These are phyloP conservation scores for Syzygium grande DNA, from an alignment of 345 rosid genomes.

Conservation along the genomic window DNA sequence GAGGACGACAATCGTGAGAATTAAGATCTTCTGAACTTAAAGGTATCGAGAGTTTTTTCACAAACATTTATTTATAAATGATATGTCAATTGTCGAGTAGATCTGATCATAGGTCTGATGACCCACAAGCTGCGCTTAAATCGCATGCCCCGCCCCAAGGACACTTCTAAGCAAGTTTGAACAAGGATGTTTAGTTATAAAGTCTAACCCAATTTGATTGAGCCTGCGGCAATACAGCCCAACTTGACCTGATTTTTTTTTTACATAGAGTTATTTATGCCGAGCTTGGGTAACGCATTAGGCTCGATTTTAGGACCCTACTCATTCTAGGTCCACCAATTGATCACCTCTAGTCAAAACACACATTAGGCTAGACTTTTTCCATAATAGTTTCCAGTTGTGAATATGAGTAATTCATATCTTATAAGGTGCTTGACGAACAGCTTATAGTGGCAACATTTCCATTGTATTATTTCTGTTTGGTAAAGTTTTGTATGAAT, in stretches of 20 bases:
- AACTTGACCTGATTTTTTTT: rapidly evolving
- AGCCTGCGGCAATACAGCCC: neutral
- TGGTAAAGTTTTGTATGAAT: neutral
- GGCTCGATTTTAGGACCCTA: neutral
- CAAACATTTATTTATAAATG: neutral
- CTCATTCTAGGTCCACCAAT: too few species aligned
- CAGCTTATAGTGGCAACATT: neutral
- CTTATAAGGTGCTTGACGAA: neutral
- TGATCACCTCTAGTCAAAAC: neutral
- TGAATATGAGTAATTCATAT: neutral
- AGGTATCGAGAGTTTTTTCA: neutral
- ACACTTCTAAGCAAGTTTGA: neutral
- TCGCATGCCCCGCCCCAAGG: neutral
- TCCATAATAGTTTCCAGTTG: neutral
- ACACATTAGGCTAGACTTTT: neutral
- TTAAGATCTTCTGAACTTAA: neutral
- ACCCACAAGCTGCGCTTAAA: neutral
- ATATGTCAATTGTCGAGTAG: neutral
- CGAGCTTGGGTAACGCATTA: neutral
- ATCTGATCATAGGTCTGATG: rapidly evolving
- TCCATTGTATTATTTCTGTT: neutral
- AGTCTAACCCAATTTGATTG: neutral
- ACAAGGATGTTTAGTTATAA: neutral
- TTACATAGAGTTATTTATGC: neutral
- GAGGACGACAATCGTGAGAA: neutral